These are phyloP conservation scores for Penicillium sp. DNA, from an alignment of 2,329 filamentous ascomycete species.

Conservation along the genomic window DNA sequence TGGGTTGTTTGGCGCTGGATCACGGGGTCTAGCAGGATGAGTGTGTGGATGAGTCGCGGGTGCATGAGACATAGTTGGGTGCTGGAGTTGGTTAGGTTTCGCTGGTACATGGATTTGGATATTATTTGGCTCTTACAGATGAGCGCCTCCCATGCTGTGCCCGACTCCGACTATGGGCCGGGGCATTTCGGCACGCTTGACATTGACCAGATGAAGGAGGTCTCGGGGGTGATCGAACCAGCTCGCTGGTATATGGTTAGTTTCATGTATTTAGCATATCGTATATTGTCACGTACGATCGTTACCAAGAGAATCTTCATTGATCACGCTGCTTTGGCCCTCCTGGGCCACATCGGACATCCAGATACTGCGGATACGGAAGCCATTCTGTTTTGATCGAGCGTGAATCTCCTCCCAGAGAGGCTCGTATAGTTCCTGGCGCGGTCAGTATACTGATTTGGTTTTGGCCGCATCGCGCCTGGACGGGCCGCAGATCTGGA, in stretches of 20 bases:
- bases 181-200: slow-evolving; percentile 76
- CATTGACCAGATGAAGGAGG: slow-evolving; percentile 80
- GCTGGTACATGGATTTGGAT: neutral
- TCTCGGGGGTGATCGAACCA: slow-evolving; percentile 88
- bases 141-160: slow-evolving; percentile 83
- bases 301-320: slow-evolving; percentile 75
- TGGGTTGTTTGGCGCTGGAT: slow-evolving; percentile 58
- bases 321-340: slow-evolving; percentile 75
- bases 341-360: slow-evolving; percentile 88
- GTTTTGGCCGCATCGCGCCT: neutral
- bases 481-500: slow-evolving; percentile 1
- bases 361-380: slow-evolving; percentile 80
- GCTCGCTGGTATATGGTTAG: slow-evolving; percentile 57
- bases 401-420: slow-evolving; percentile 81
- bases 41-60: slow-evolving; percentile 73
- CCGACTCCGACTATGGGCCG: slow-evolving; percentile 82
- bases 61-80: slow-evolving; percentile 73
- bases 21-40: slow-evolving; percentile 84
- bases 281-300: slow-evolving; percentile 64
- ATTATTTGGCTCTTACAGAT: slow-evolving; percentile 52
- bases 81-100: slow-evolving; percentile 26
- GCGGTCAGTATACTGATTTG: slow-evolving; percentile 5
- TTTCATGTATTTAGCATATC: neutral
- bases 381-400: slow-evolving; percentile 58
- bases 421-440: slow-evolving; percentile 85